Conservation (phyloP, 768 basidiomycete species). For the Lactarius hengduanensis region DNA sequence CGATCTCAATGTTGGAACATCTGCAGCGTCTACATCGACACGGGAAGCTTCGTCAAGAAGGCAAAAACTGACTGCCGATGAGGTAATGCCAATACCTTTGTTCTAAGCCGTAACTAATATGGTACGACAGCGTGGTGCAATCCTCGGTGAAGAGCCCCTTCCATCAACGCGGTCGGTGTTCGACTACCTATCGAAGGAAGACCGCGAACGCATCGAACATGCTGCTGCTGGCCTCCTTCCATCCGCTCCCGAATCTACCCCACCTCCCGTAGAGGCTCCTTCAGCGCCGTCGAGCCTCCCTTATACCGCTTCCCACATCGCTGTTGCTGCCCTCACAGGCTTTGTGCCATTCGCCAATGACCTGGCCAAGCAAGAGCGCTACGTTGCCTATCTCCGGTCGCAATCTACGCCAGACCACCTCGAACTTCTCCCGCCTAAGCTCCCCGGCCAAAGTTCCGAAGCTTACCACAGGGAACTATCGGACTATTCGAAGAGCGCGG, state of each 20-base stretch:
- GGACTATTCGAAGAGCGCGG: conserved; percentile 85
- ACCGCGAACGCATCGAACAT: conserved; percentile 77
- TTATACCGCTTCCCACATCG: conserved; percentile 67
- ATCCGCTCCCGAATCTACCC: conserved; percentile 33
- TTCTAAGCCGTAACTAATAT: background rate
- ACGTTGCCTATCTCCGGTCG: conserved; percentile 75
- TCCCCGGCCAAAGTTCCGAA: conserved; percentile 58
- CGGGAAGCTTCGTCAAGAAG: conserved; percentile 53
- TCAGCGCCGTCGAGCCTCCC: conserved; percentile 38
- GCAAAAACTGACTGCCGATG: conserved; percentile 25
- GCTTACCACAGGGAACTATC: conserved; percentile 79
- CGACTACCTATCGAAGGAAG: conserved; percentile 91
- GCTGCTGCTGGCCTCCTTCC: conserved; percentile 41
- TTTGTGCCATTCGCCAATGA: conserved; percentile 86
- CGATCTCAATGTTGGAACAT: conserved; percentile 41
- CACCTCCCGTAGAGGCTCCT: conserved; percentile 30
- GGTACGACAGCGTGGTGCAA: conserved; percentile 65
- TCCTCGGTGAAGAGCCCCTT: conserved; percentile 80
- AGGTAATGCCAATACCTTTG: conserved; percentile 5
- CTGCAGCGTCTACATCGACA: conserved; percentile 43
- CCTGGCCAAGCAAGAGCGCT: conserved; percentile 79
- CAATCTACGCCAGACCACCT: conserved; percentile 53
- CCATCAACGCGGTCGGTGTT: conserved; percentile 81
- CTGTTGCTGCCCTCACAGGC: conserved; percentile 82
- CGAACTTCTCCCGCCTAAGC: conserved; percentile 47